A percentile compares a stretch with the other conserved stretches of the same genome.
phyloP scores from a whole-genome alignment of 345 rosid genomes.

The Citrus hindsii region DNA sequence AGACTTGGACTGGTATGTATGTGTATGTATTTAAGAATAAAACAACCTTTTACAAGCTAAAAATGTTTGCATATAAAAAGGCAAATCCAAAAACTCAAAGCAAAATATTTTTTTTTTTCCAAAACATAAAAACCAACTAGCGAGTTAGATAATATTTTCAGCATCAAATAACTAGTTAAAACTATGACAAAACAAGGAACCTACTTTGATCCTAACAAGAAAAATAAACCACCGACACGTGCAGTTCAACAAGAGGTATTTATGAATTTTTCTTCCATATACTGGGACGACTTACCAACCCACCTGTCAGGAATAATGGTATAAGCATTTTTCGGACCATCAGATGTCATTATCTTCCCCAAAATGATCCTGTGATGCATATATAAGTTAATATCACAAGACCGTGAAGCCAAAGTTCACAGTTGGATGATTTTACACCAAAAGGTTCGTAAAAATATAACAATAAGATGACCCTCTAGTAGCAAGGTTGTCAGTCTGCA shows the following conservation, averaged over 20 bases:
- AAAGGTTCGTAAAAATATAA: constrained; percentile 21
- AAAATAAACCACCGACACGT: constrained; percentile 13
- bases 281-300: constrained; percentile 75
- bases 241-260: constrained; percentile 15
- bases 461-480: constrained; percentile 17
- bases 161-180: not conserved
- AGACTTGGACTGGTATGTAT: not conserved
- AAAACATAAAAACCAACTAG: not conserved
- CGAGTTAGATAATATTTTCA: not conserved
- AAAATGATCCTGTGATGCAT: constrained; percentile 87
- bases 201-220: not conserved
- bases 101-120: not conserved
- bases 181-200: constrained; percentile 4
- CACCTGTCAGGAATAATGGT: constrained; percentile 85
- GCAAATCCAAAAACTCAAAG: not conserved
- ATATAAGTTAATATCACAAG: constrained; percentile 34
- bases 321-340: constrained; percentile 85
- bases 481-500: constrained; percentile 10
- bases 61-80: not conserved
- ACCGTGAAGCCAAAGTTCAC: constrained; percentile 31
- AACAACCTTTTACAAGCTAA: not conserved
- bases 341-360: constrained; percentile 93
- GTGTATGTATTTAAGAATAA: not conserved
- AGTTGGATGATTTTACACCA: constrained; percentile 22
- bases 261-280: constrained; percentile 21